Evolutionary conservation across 1,139 yeast species (phyloP).

Genomic region (Saccharomycopsis hybrid): DNA sequence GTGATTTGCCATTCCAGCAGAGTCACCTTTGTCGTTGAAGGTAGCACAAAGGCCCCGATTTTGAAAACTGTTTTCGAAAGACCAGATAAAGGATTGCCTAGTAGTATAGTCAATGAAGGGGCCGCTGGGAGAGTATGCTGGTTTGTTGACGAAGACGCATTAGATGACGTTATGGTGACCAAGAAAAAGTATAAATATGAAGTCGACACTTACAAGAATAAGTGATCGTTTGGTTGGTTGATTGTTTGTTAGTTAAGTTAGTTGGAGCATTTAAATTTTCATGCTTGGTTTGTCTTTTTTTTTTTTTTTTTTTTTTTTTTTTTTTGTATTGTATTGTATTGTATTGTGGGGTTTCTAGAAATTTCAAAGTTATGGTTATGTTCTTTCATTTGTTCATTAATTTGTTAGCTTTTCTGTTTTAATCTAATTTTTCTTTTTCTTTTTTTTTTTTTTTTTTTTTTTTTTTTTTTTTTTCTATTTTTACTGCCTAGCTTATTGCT

Average conservation of each 20-base stretch:
- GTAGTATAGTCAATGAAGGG: constrained; percentile 88
- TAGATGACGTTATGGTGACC: constrained; percentile 47
- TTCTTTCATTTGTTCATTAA: no score
- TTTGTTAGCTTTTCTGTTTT: no score
- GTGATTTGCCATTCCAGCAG: constrained; percentile 92
- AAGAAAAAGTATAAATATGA: constrained; percentile 21
- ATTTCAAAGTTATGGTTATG: no score
- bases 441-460: no score
- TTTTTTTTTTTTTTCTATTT: no score
- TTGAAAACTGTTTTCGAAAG: constrained; percentile 92
- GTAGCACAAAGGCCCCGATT: constrained; percentile 91
- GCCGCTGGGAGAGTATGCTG: constrained; percentile 96
- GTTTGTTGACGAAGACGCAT: constrained; percentile 97
- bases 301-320: neutral
- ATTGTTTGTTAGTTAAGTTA: no score
- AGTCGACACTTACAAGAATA: constrained; percentile 20
- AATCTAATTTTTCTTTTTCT: no score
- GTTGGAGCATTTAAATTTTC: no score
- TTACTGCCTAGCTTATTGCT: no score
- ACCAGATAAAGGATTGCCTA: constrained; percentile 94
- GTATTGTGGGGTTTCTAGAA: no score
- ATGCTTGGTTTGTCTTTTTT: neutral
- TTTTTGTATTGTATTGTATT: no score
- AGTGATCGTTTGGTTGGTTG: no score
- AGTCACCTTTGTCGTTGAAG: constrained; percentile 92